Conservation (phyloP, 345 rosid species). For the Salix suchowensis region DNA sequence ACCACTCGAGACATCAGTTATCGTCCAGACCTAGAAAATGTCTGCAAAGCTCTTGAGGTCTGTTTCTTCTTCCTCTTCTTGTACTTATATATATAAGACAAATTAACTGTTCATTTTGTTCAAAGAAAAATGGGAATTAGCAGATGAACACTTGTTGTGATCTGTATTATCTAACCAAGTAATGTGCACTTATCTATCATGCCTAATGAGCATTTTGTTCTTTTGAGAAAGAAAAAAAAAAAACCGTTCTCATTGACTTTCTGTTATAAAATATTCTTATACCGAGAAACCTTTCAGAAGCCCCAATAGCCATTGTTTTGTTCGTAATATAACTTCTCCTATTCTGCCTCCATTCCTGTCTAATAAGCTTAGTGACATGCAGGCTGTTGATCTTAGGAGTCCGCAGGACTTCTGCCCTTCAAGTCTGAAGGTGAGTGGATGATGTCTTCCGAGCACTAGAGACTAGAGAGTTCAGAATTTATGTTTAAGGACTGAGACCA, state of each 20-base stretch:
- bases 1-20: constrained; percentile 64
- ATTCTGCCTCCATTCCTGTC: constrained; percentile 12
- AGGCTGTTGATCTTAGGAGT: constrained; percentile 81
- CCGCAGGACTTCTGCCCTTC: constrained; percentile 49
- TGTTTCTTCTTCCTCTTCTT: constrained; percentile 18
- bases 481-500: constrained; percentile 25
- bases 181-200: not conserved
- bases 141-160: not conserved
- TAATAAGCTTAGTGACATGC: constrained; percentile 30
- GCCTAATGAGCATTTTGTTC: not conserved
- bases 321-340: constrained; percentile 8
- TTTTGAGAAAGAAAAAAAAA: too few relatives aligned
- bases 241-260: constrained; percentile 6
- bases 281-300: constrained; percentile 29
- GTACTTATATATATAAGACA: not conserved
- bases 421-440: constrained; percentile 42
- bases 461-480: constrained; percentile 5
- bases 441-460: constrained; percentile 6
- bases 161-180: not conserved
- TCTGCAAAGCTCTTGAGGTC: constrained; percentile 97
- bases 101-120: constrained; percentile 1
- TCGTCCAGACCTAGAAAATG: constrained; percentile 60
- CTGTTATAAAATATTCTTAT: not conserved
- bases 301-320: constrained; percentile 22
- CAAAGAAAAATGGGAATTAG: not conserved